A percentile compares a stretch with the other conserved stretches of the same genome.
Evolutionary conservation across 345 rosid genomes (phyloP).

Genomic region (Erodium maritimum): DNA sequence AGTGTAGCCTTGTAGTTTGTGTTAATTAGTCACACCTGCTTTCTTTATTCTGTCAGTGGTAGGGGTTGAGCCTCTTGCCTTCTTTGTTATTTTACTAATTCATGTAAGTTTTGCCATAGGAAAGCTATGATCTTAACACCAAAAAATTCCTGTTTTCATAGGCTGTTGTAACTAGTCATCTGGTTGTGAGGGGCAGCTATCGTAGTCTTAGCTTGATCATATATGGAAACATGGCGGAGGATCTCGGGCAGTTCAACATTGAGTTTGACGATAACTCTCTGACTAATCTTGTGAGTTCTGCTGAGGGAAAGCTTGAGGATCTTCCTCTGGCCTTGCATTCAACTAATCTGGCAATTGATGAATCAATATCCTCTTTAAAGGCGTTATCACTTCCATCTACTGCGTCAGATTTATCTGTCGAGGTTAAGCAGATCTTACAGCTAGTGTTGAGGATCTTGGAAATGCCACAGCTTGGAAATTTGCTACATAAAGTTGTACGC

Average conservation of each 20-base stretch:
- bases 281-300: conserved; percentile 72
- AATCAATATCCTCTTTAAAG: conserved; percentile 50
- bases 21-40: too few species aligned
- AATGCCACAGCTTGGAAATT: conserved; percentile 32
- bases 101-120: too few species aligned
- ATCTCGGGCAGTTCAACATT: conserved; percentile 94
- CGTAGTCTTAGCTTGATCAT: conserved; percentile 86
- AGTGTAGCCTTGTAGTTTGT: too few species aligned
- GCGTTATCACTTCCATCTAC: conserved; percentile 47
- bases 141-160: conserved; percentile 23
- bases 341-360: conserved; percentile 52
- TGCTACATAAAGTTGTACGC: conserved; percentile 39
- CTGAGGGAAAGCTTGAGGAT: conserved; percentile 87
- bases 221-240: conserved; percentile 93
- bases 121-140: too few species aligned
- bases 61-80: too few species aligned
- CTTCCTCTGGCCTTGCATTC: conserved; percentile 71
- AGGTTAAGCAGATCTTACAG: conserved; percentile 63
- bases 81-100: too few species aligned
- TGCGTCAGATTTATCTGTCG: conserved; percentile 47
- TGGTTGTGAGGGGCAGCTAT: conserved; percentile 91
- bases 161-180: conserved; percentile 98
- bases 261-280: conserved; percentile 85
- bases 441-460: conserved; percentile 49
- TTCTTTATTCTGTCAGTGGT: too few species aligned